These are phyloP conservation scores for Pichia sporocuriosa DNA, from an alignment of 805 yeast genomes.

Conservation along the genomic window DNA sequence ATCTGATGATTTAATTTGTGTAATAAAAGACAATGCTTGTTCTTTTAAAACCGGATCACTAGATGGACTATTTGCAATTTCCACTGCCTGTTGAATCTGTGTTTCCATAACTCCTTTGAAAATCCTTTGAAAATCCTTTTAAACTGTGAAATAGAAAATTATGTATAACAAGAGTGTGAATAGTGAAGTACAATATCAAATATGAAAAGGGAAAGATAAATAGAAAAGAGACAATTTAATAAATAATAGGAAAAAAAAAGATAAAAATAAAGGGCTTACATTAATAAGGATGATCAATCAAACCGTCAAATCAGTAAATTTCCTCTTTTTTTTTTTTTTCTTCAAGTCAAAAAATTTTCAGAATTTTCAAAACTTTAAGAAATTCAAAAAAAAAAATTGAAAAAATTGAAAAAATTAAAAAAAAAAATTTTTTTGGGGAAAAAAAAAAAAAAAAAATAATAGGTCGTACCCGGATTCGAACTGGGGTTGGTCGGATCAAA, in stretches of 20 bases:
- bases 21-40: conserved; percentile 51
- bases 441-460: conserved; percentile 8
- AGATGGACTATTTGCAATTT: conserved; percentile 61
- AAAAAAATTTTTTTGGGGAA: not conserved
- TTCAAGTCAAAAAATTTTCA: no score
- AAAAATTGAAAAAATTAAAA: not conserved
- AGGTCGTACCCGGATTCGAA: conserved; percentile 84
- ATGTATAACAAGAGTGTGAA: not conserved
- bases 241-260: no score
- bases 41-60: conserved; percentile 55
- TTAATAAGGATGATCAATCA: no score
- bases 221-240: no score
- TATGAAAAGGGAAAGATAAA: no score
- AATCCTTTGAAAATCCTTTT: conserved; percentile 18
- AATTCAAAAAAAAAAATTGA: no score
- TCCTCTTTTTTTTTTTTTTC: no score
- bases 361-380: no score
- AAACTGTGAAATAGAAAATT: not conserved
- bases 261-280: no score
- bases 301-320: no score
- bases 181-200: no score
- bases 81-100: conserved; percentile 85
- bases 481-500: conserved; percentile 80
- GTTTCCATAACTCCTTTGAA: no score
- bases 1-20: conserved; percentile 44